Base-by-base conservation (phyloP, 2,329 filamentous ascomycete genomes). In the Xylariomycetidae sp. region DNA sequence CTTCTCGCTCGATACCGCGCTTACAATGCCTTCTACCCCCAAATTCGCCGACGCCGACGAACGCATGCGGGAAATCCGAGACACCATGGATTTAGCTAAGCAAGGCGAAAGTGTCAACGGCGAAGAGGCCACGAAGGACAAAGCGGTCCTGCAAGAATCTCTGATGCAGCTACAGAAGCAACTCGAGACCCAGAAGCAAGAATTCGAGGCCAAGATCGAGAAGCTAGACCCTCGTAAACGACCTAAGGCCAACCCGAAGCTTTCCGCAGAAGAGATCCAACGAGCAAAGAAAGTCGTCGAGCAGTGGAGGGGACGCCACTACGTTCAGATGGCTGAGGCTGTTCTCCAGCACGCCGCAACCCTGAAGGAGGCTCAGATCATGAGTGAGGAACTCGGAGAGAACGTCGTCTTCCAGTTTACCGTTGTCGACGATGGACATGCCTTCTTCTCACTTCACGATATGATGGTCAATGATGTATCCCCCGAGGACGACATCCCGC, bases 321-420 rank as follows among this genome's bases (percentile, higher is more conserved):
- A 90, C 50, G 87, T 98, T 37, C 81, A 82, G 35, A 95, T 98
- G 85, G 89, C 90, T 3, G 92, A 96, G 58, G 78, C 82, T 2
- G 81, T 96, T 18, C 67, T 98, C 28, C 88, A 94, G 53, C 82
- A 94, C 56, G 90, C 90, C 3, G 79, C 85, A 6, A 76, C 81
- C 18, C 61, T 98, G 38, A 98, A 98, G 57, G 92, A 98, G 60
- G 92, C 92, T 2, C 92, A 98, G 54, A 82, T 98, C 40, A 92
- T 98, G 86, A 94, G 89, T 64, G 90, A 95, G 49, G 86, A 94
- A 50, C 84, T 98, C 65, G 85, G 92, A 47, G 92, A 95, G 57
- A 79, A 79, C 44, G 85, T 95, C 7, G 82, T 90, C 14, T 96
- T 98, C 57, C 92, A 98, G 58, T 98, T 96, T 56, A 83, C 86